Percentiles rank a stretch among this genome's conserved stretches.
Evolutionary conservation across 352 stramenopile species (phyloP).

Genomic region (Globisporangium sylvaticum): DNA sequence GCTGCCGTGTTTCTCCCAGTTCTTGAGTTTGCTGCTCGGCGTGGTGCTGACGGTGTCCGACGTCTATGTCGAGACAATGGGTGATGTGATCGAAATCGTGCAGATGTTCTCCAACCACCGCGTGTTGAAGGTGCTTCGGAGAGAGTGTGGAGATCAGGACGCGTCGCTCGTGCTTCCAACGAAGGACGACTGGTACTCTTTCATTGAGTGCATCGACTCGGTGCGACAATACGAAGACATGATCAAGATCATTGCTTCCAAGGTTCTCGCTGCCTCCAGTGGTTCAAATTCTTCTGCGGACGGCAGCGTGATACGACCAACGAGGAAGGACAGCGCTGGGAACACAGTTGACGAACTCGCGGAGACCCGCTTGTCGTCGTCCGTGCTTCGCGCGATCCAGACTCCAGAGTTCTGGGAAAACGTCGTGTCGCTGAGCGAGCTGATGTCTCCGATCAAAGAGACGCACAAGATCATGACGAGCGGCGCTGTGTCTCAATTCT

Average conservation of each 20-base stretch:
- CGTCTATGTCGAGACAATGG: conserved; percentile 48
- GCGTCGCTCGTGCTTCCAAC: conserved; percentile 43
- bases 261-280: conserved; percentile 32
- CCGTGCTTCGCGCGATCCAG: conserved; percentile 53
- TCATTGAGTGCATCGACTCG: conserved; percentile 77
- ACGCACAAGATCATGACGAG: conserved; percentile 61
- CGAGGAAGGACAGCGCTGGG: conserved; percentile 41
- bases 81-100: conserved; percentile 65
- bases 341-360: conserved; percentile 43
- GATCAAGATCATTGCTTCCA: conserved; percentile 78
- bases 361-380: conserved; percentile 32
- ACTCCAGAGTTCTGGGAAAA: conserved; percentile 72
- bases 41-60: conserved; percentile 54
- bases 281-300: not conserved
- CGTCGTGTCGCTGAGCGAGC: conserved; percentile 63
- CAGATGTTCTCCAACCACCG: conserved; percentile 55
- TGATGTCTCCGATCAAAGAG: conserved; percentile 79
- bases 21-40: conserved; percentile 50
- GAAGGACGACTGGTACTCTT: conserved; percentile 61
- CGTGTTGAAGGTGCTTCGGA: conserved; percentile 51
- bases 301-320: conserved; percentile 6
- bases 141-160: conserved; percentile 64
- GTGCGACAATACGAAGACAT: conserved; percentile 79
- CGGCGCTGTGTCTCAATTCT: conserved; percentile 34
- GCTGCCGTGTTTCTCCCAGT: conserved; percentile 54